Percentiles rank a stretch among this genome's conserved stretches.
Conservation (phyloP, 108 stramenopile genomes). For the Fragilaria radians region DNA sequence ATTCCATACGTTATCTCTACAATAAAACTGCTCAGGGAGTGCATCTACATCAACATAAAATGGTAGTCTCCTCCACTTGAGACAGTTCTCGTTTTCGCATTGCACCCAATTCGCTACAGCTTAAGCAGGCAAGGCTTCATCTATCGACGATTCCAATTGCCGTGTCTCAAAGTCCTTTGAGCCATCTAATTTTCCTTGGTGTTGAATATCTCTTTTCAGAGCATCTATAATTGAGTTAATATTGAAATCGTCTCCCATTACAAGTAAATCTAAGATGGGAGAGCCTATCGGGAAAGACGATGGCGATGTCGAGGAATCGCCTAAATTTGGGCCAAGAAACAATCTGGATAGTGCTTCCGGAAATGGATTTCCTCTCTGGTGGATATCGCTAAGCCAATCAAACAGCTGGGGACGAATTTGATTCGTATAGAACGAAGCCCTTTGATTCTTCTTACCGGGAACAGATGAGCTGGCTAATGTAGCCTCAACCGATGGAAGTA, state of each 20-base stretch:
- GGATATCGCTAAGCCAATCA: slow-evolving; percentile 71
- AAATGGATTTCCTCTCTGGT: slow-evolving; percentile 72
- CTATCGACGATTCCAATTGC: slow-evolving; percentile 61
- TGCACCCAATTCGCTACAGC: slow-evolving; percentile 90
- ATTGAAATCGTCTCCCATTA: slow-evolving; percentile 71
- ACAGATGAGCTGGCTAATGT: slow-evolving; percentile 24
- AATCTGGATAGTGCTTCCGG: slow-evolving; percentile 50
- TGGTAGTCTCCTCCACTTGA: slow-evolving; percentile 86
- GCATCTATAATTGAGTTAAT: slow-evolving; percentile 40
- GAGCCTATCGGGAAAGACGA: slow-evolving; percentile 57
- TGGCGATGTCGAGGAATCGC: slow-evolving; percentile 18
- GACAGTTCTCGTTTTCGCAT: slow-evolving; percentile 81
- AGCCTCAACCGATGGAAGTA: slow-evolving; percentile 50
- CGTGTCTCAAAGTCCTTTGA: slow-evolving; percentile 21
- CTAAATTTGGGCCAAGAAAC: slow-evolving; percentile 28
- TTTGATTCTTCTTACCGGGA: slow-evolving; percentile 14
- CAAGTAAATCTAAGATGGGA: slow-evolving; percentile 79
- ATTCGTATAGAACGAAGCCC: slow-evolving; percentile 18
- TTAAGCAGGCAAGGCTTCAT: slow-evolving; percentile 80
- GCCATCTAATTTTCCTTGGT: slow-evolving; percentile 8
- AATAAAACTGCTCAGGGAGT: slow-evolving; percentile 79
- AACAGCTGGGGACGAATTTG: slow-evolving; percentile 54
- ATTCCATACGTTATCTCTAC: slow-evolving; percentile 85
- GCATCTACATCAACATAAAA: slow-evolving; percentile 80
- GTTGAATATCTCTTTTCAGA: slow-evolving; percentile 12